Evolutionary conservation across 2,329 filamentous ascomycete genomes (phyloP), one percentile per base, ranked within the genome.

Genomic region (Passalora sequoiae): DNA sequence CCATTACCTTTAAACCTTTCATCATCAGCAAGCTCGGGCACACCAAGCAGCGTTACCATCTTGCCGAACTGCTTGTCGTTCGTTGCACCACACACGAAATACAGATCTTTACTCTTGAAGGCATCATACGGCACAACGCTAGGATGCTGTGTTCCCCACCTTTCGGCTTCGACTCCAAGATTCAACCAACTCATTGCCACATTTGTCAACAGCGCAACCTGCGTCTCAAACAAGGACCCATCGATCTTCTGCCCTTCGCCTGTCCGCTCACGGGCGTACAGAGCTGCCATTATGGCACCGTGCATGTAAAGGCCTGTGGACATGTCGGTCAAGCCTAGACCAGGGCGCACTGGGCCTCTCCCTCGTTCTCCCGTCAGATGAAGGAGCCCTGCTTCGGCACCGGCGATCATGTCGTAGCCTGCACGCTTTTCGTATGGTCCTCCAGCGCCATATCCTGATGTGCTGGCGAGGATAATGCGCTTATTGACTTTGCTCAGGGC

Each of bases 121-220:
- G 67, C 68, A 43, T 72, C 63, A 40, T 73, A 75, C 1, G 70
- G 71, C 8, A 69, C 70, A 22, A 73, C 68, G 25, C 63, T 70
- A 1, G 71, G 70, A 58, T 74, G 71, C 16, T 61, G 66, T 4
- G 68, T 69, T 3, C 71, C 70, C 60, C 66, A 72, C 7, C 70
- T 63, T 40, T 68, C 54, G 0, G 66, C 66, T 47, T 71, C 65
- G 3, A 66, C 58, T 1, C 63, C 64, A 22, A 66, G 51, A 40
- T 69, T 69, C 33, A 70, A 39, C 64, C 64, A 67, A 6, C 59
- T 63, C 36, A 61, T 61, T 2, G 59, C 70, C 2, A 73, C 63
- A 36, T 72, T 72, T 19, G 63, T 66, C 5, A 72, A 53, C 10
- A 72, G 44, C 4, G 63, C 64, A 6, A 73, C 55, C 38, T 67